A percentile compares a stretch with the other conserved stretches of the same genome.
These are phyloP conservation scores for Neurospora cerealis DNA, from an alignment of 495 filamentous ascomycete species.

Conservation along the genomic window DNA sequence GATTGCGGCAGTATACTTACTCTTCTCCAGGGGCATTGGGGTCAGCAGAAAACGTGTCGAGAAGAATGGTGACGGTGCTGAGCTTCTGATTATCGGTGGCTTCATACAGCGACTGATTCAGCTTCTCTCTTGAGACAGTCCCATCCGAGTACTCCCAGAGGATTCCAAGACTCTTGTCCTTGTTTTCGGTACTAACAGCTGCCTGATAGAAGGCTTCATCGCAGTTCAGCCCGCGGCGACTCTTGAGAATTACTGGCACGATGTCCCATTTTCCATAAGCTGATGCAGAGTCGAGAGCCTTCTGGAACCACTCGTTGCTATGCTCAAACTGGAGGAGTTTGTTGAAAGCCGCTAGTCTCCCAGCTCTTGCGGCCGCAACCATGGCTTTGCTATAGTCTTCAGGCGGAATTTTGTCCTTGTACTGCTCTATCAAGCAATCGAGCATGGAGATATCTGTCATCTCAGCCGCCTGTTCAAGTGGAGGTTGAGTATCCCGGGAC, in stretches of 20 bases:
- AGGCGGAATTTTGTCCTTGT: constrained; percentile 10
- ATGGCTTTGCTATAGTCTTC: constrained; percentile 15
- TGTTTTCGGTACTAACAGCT: not conserved
- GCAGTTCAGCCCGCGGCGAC: not conserved
- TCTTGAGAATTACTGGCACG: not conserved
- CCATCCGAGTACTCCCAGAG: not conserved
- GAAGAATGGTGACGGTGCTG: not conserved
- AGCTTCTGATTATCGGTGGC: not conserved
- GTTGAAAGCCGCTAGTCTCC: not conserved
- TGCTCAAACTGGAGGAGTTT: not conserved
- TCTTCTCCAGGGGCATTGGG: not conserved
- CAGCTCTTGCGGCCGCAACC: not conserved
- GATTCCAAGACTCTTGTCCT: not conserved
- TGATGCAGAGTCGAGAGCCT: not conserved
- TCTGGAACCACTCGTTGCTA: not conserved
- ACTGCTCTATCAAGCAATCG: constrained; percentile 18
- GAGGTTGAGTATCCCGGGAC: constrained; percentile 13
- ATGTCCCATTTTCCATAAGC: not conserved
- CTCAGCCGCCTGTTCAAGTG: constrained; percentile 19
- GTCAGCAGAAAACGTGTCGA: not conserved
- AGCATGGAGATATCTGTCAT: constrained; percentile 24
- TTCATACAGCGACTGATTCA: not conserved
- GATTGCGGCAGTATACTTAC: not conserved
- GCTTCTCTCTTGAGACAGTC: not conserved
- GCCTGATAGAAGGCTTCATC: not conserved